Conservation (phyloP, 805 yeast species). For the Kockiozyma suomiensis region DNA sequence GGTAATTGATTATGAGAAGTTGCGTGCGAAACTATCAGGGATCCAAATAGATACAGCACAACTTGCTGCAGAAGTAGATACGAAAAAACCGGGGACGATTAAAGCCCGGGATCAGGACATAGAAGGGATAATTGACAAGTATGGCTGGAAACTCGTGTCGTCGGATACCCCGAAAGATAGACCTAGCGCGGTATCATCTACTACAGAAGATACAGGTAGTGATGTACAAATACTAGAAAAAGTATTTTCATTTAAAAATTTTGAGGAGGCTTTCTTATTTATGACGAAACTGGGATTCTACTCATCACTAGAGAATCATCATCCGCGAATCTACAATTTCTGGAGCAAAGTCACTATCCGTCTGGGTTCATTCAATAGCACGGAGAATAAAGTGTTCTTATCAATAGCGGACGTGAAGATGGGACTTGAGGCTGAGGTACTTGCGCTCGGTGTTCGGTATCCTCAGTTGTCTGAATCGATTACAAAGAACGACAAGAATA, state of each 20-base stretch:
- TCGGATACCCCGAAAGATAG: neutral
- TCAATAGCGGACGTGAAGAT: constrained; percentile 7
- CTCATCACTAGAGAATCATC: constrained; percentile 20
- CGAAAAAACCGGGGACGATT: neutral
- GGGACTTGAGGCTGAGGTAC: constrained; percentile 11
- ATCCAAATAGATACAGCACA: neutral
- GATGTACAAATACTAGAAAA: constrained; percentile 6
- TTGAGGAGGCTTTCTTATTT: constrained; percentile 27
- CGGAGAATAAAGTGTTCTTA: neutral
- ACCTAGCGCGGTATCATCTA: neutral
- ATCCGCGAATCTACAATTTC: constrained; percentile 26
- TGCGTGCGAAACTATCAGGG: neutral
- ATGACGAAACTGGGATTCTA: constrained; percentile 25
- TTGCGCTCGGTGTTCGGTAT: neutral
- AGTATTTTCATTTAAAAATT: constrained; percentile 10
- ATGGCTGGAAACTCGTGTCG: constrained; percentile 1
- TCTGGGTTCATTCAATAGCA: constrained; percentile 8
- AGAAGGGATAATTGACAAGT: neutral
- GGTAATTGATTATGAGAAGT: neutral
- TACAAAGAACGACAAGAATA: neutral
- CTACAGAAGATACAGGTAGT: neutral
- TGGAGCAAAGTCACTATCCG: constrained; percentile 18
- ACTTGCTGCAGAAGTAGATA: neutral
- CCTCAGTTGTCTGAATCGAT: neutral
- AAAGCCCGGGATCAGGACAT: neutral